phyloP scores from a whole-genome alignment of 768 basidiomycete species.

The Chiua virens region DNA sequence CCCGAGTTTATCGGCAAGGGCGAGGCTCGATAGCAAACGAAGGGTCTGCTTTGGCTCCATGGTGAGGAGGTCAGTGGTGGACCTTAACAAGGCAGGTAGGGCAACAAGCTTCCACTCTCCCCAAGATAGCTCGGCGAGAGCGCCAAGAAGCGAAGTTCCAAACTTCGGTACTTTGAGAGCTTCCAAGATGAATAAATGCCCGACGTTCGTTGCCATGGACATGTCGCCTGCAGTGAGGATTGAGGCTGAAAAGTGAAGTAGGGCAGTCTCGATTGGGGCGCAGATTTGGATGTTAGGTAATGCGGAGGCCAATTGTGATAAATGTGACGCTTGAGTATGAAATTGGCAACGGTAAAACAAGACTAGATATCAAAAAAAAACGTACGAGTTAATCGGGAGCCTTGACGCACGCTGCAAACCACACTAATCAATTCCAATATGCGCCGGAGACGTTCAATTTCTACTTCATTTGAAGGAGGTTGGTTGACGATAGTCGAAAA shows the following conservation, averaged over 20 bases:
- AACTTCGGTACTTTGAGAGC: slow-evolving; percentile 36
- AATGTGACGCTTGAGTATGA: slow-evolving; percentile 33
- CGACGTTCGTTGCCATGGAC: slow-evolving; percentile 33
- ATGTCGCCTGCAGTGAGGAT: slow-evolving; percentile 44
- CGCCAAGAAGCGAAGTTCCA: slow-evolving; percentile 55
- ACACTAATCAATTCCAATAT: slow-evolving; percentile 58
- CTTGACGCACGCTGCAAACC: slow-evolving; percentile 64
- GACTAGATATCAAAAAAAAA: slow-evolving; percentile 7
- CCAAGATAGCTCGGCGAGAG: slow-evolving; percentile 67
- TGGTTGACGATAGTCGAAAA: slow-evolving; percentile 26
- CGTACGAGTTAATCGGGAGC: slow-evolving; percentile 65
- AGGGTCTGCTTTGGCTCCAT: slow-evolving; percentile 43
- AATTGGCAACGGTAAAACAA: slow-evolving; percentile 1
- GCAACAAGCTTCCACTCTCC: slow-evolving; percentile 76
- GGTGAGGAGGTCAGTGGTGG: slow-evolving; percentile 47
- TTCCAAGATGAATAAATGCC: slow-evolving; percentile 47
- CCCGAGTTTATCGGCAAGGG: slow-evolving; percentile 46
- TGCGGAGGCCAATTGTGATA: slow-evolving; percentile 34
- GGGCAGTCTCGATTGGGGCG: slow-evolving; percentile 27
- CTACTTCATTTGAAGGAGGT: slow-evolving; percentile 2
- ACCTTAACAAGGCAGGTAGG: slow-evolving; percentile 56
- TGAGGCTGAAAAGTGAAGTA: slow-evolving; percentile 35
- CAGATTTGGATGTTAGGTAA: slow-evolving; percentile 29
- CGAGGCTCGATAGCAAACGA: slow-evolving; percentile 51
- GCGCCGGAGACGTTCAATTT: slow-evolving; percentile 45